Evolutionary conservation across 1,284 basidiomycete genomes (phyloP), one percentile per base, ranked within the genome.

Genomic region (Clitocybe nebularis): DNA sequence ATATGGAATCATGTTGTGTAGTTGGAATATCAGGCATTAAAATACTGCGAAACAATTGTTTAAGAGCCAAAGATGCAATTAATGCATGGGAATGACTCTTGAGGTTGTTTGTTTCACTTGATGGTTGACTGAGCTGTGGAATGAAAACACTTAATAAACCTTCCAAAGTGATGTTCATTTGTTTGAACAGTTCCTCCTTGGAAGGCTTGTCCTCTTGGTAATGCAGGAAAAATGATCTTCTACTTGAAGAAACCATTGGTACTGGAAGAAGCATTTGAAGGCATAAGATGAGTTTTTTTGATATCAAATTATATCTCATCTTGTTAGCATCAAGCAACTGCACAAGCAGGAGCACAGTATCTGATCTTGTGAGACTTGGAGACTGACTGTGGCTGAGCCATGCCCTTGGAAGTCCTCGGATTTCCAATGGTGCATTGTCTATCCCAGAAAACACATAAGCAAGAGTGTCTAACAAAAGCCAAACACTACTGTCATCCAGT

Each of bases 241-340:
- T 42, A 14, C 36, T 41, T 1, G 36, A 26, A 9, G 37, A 11
- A 8, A 39, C 22, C 36, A 39, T 34, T 33, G 43, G 43, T 8
- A 39, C 37, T 21, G 45, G 45, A 5, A 46, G 17, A 20, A 46
- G 45, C 45, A 46, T 46, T 23, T 46, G 45, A 19, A 46, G 26
- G 21, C 45, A 46, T 4, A 46, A 35, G 3, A 46, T 17, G 21
- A 46, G 35, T 29, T 46, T 46, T 39, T 46, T 46, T 19, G 45
- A 42, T 9, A 23, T 28, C 20, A 46, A 21, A 33, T 46, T 46
- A 22, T 42, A 46, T 30, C 24, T 25, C 45, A 46, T 46, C 14
- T 20, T 10, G 28, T 46, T 46, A 7, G 11, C n/a, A 9, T 37
- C 29, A 8, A 46, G 40, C 5, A 43, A 21, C 29, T 43, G 33